A percentile compares a stretch with the other conserved stretches of the same genome.
phyloP scores from a whole-genome alignment of 345 rosid genomes.

The Boechera divaricarpa region DNA sequence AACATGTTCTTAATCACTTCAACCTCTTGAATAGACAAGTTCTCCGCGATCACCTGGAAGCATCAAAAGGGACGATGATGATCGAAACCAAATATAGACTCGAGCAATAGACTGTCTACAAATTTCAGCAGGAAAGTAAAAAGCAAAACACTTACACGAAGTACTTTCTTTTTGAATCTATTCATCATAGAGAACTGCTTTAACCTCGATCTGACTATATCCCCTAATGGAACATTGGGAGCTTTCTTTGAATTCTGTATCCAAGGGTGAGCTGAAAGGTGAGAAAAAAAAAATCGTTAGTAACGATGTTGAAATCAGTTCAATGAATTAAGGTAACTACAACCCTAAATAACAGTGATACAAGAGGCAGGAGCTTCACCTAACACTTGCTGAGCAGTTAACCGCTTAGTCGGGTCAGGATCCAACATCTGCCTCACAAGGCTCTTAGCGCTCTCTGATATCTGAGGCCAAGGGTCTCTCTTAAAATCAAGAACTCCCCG shows the following conservation, averaged over 20 bases:
- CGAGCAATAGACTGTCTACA: background rate
- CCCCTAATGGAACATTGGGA: conserved; percentile 95
- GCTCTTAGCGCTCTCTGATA: conserved; percentile 86
- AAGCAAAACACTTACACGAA: conserved; percentile 60
- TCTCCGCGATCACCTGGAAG: conserved; percentile 91
- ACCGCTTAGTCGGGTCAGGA: conserved; percentile 73
- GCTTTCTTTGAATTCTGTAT: conserved; percentile 94
- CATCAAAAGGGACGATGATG: conserved; percentile 26
- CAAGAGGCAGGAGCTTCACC: conserved; percentile 53
- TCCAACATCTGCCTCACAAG: conserved; percentile 89
- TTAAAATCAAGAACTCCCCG: conserved; percentile 81
- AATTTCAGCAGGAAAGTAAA: conserved; percentile 9
- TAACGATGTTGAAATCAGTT: background rate
- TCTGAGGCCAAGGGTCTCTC: conserved; percentile 98
- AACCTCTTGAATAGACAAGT: conserved; percentile 82
- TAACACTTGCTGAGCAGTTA: conserved; percentile 90
- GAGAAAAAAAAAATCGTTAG: conserved; percentile 16
- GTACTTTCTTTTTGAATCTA: conserved; percentile 92
- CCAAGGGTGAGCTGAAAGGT: conserved; percentile 83
- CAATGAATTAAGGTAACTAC: background rate
- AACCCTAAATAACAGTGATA: background rate
- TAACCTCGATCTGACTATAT: conserved; percentile 89
- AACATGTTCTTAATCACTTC: conserved; percentile 95
- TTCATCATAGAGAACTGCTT: conserved; percentile 97
- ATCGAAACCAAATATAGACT: conserved; percentile 20